Conservation (phyloP, 2,329 filamentous ascomycete genomes). For the Monilinia polystroma region DNA sequence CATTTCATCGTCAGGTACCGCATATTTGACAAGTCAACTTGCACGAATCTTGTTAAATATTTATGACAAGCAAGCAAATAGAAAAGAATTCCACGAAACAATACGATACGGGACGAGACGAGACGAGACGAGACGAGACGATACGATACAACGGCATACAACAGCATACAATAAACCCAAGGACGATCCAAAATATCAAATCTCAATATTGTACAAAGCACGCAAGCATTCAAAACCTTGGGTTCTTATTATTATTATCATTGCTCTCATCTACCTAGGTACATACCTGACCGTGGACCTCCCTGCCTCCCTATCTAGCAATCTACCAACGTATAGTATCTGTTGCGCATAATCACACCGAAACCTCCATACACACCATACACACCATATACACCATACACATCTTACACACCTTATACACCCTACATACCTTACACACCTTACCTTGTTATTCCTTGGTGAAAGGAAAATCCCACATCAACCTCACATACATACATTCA, state of each 20-base stretch:
- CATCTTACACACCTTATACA: neutral
- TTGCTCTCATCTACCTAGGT: neutral
- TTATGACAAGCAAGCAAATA: neutral
- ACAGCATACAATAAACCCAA: neutral
- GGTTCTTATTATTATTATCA: neutral
- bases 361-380: neutral
- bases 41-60: conserved; percentile 13
- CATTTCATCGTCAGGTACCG: conserved; percentile 25
- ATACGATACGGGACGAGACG: neutral
- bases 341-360: conserved; percentile 8
- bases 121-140: too few species aligned
- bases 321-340: neutral
- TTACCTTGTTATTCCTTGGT: too few species aligned
- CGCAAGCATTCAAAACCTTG: neutral
- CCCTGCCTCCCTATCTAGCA: too few species aligned
- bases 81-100: neutral
- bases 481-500: neutral
- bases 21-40: conserved; percentile 25
- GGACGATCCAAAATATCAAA: too few species aligned
- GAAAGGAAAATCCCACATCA: neutral
- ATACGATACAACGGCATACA: too few species aligned
- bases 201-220: neutral
- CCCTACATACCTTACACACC: neutral
- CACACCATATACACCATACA: neutral
- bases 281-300: too few species aligned